phyloP scores from a whole-genome alignment of 2,329 filamentous ascomycete species.

The Arthrobotrys megalospora region DNA sequence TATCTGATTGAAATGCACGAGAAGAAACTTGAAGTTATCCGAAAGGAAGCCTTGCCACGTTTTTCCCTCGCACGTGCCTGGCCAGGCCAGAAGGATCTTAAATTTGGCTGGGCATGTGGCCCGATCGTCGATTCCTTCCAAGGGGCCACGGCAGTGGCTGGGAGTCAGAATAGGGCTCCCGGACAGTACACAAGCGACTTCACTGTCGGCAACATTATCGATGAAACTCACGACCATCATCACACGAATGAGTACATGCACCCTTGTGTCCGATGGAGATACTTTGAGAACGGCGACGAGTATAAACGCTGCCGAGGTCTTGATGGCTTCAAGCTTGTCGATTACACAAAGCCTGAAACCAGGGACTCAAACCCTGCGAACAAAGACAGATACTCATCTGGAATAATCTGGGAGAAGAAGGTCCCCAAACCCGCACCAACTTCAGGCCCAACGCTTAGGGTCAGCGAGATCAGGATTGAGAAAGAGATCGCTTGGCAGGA shows the following conservation, averaged over 20 bases:
- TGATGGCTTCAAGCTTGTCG: constrained; percentile 50
- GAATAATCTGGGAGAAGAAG: constrained; percentile 55
- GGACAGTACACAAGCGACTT: constrained; percentile 54
- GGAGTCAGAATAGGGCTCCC: constrained; percentile 49
- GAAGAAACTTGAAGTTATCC: constrained; percentile 40
- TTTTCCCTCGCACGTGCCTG: constrained; percentile 28
- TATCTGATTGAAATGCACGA: constrained; percentile 46
- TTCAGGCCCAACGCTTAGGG: constrained; percentile 44
- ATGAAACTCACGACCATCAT: constrained; percentile 42
- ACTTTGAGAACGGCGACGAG: constrained; percentile 56
- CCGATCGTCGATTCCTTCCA: constrained; percentile 49
- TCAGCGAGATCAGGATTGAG: constrained; percentile 46
- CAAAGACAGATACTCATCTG: constrained; percentile 33
- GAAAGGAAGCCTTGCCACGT: constrained; percentile 38
- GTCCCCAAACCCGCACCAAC: constrained; percentile 37
- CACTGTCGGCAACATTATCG: constrained; percentile 53
- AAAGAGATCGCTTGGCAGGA: constrained; percentile 47
- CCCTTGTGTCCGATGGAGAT: constrained; percentile 55
- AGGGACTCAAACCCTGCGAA: constrained; percentile 28
- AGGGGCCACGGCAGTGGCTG: constrained; percentile 45
- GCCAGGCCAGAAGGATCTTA: constrained; percentile 48
- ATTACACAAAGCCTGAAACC: constrained; percentile 41
- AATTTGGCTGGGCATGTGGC: constrained; percentile 52
- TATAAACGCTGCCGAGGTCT: constrained; percentile 51
- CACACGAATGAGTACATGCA: constrained; percentile 60